Evolutionary conservation across 345 rosid genomes (phyloP), one percentile per base, ranked within the genome.

Genomic region (Murraya paniculata): DNA sequence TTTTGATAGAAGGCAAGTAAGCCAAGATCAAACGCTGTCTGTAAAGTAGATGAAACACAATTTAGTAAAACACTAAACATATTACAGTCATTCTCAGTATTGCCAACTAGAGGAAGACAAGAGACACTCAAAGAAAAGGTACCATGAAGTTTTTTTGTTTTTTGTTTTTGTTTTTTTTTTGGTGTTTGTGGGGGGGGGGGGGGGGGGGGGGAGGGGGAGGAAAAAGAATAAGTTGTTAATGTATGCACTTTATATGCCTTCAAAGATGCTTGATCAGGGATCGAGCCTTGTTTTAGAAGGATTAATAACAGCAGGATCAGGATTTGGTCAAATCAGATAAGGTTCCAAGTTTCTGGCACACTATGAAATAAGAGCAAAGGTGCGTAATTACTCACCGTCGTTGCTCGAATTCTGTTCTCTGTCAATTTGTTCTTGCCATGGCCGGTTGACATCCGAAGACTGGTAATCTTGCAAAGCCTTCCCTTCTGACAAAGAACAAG

Each of bases 401-500:
- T 85, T 79, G 72, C 73, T 71, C 28, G 80, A 79, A 79, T 78
- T 77, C 31, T 72, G 77, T 77, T 76, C 91, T 62, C 60, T 19
- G 75, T 84, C 85, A 21, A 64, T 80, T 68, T 79, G 71, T 68
- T 78, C 79, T 74, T 75, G 78, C 80, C 80, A 82, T 61, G 83
- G 64, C 59, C 30, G 78, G 68, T 77, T 81, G 56, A 82, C 77
- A 75, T 81, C 84, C 9, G 88, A 88, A 64, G 87, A 78, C 60
- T 90, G 85, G 74, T 83, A 79, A 72, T 89, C 92, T 55, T 75
- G 86, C 77, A 78, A 27, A 33, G 83, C 75, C 79, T 80, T 84
- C 73, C 85, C 84, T 60, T 84, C 92, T 11, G 89, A 87, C 53
- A 85, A 76, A 28, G 97, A 85, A 60, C 81, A 80, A 64, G 79